Percentiles rank a stretch among this genome's conserved stretches.
phyloP scores from a whole-genome alignment of 2,329 filamentous ascomycete species.

The Alternaria gaisen region DNA sequence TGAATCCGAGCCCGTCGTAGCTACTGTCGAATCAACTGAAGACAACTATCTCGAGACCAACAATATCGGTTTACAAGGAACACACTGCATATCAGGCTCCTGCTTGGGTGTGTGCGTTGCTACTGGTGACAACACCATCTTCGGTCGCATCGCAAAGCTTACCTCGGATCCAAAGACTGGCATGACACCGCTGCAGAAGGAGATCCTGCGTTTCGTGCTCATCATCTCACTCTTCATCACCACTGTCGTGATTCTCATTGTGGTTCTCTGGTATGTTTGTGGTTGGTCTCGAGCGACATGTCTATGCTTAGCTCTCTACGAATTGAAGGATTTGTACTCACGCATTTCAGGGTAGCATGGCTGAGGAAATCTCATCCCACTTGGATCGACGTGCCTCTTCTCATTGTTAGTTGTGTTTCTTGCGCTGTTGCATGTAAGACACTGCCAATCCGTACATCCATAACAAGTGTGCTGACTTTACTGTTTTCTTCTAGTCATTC shows the following conservation, averaged over 20 bases:
- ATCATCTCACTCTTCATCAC: constrained; percentile 75
- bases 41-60: constrained; percentile 79
- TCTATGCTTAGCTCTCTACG: background rate
- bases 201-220: constrained; percentile 75
- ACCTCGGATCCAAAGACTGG: constrained; percentile 74
- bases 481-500: constrained; percentile 62
- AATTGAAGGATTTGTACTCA: constrained; percentile 15
- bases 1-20: constrained; percentile 71
- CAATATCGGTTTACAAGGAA: constrained; percentile 81
- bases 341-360: constrained; percentile 68
- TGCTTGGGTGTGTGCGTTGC: constrained; percentile 74
- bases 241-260: constrained; percentile 69
- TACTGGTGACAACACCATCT: constrained; percentile 77
- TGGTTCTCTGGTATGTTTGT: constrained; percentile 68
- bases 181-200: constrained; percentile 74
- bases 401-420: constrained; percentile 76
- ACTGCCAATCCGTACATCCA: background rate
- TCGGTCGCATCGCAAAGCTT: constrained; percentile 77
- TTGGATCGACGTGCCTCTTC: constrained; percentile 75
- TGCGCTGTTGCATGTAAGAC: constrained; percentile 59
- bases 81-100: constrained; percentile 76
- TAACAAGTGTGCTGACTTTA: constrained; percentile 3
- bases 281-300: background rate
- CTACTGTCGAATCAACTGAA: constrained; percentile 69
- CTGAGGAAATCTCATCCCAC: constrained; percentile 70